These are phyloP conservation scores for Ceratobasidium sp. DNA, from an alignment of 1,284 basidiomycete genomes.

Conservation along the genomic window DNA sequence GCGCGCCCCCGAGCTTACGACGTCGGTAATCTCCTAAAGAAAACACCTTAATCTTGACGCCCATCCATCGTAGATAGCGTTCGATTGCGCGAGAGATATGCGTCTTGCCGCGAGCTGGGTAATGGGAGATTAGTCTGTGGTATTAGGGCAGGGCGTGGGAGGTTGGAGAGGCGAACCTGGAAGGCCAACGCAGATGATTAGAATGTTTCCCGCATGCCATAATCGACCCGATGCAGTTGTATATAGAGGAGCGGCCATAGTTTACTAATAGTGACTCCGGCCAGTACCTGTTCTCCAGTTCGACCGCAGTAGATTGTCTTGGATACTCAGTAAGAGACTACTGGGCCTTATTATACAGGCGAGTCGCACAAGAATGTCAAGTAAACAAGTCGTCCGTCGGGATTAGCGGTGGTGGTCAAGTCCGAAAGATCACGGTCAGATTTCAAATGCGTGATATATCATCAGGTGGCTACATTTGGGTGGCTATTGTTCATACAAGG, in stretches of 20 bases:
- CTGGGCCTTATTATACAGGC: not conserved
- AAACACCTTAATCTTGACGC: constrained; percentile 94
- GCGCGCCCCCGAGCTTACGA: constrained; percentile 88
- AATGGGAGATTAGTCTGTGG: not conserved
- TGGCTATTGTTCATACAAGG: not conserved
- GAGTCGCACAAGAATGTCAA: not conserved
- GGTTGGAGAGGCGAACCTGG: constrained; percentile 63
- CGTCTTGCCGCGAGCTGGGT: constrained; percentile 88
- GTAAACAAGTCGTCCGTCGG: not conserved
- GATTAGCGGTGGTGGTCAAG: constrained; percentile 3
- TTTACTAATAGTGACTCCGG: not conserved
- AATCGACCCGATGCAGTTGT: constrained; percentile 82
- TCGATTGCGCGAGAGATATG: constrained; percentile 96
- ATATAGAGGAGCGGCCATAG: constrained; percentile 89
- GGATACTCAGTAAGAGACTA: not conserved
- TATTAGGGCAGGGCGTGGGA: not conserved
- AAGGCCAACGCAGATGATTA: constrained; percentile 91
- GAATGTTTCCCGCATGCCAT: constrained; percentile 94
- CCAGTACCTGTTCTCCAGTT: no score
- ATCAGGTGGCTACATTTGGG: constrained; percentile 20
- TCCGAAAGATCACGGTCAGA: not conserved
- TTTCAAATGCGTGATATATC: not conserved
- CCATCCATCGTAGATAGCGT: constrained; percentile 97
- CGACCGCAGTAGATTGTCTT: not conserved
- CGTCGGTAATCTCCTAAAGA: constrained; percentile 95